Evolutionary conservation across 306 rosid species (phyloP).

Genomic region (Canavalia ensiformis): DNA sequence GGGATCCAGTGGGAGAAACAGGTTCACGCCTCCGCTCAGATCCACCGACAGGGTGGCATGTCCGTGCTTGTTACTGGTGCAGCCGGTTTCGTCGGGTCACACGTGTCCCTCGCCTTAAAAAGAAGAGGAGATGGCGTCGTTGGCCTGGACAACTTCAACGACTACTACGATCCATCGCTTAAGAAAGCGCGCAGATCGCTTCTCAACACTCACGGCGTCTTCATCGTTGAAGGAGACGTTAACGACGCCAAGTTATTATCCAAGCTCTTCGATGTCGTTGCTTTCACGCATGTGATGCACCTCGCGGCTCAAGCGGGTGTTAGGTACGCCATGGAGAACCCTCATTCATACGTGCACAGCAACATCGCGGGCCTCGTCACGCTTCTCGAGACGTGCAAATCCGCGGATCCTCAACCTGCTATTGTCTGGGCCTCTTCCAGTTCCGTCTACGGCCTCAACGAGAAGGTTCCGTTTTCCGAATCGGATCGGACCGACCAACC

Average conservation of each 20-base stretch:
- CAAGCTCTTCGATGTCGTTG: slow-evolving; percentile 83
- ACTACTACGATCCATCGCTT: slow-evolving; percentile 83
- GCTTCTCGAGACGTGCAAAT: slow-evolving; percentile 78
- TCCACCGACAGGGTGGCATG: slow-evolving; percentile 76
- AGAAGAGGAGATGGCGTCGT: slow-evolving; percentile 85
- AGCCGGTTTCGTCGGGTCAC: slow-evolving; percentile 80
- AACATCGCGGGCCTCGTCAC: slow-evolving; percentile 89
- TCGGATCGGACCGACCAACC: slow-evolving; percentile 79
- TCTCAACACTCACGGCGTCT: slow-evolving; percentile 57
- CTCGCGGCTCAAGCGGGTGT: slow-evolving; percentile 97
- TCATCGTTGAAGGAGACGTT: slow-evolving; percentile 76
- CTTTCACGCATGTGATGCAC: slow-evolving; percentile 89
- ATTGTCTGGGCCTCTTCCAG: slow-evolving; percentile 92
- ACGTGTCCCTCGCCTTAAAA: slow-evolving; percentile 79
- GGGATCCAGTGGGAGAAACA: slow-evolving; percentile 96
- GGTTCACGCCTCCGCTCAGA: slow-evolving; percentile 76
- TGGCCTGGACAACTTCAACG: slow-evolving; percentile 84
- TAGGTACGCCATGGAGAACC: slow-evolving; percentile 91
- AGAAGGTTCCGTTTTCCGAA: slow-evolving; percentile 75
- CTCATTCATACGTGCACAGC: slow-evolving; percentile 85
- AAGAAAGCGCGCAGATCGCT: slow-evolving; percentile 72
- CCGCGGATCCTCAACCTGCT: slow-evolving; percentile 81
- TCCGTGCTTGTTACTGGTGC: slow-evolving; percentile 85
- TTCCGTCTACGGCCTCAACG: slow-evolving; percentile 88
- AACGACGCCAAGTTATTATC: slow-evolving; percentile 74